Base-by-base conservation (phyloP, 2,329 filamentous ascomycete genomes). In the Talaromyces sp. region DNA sequence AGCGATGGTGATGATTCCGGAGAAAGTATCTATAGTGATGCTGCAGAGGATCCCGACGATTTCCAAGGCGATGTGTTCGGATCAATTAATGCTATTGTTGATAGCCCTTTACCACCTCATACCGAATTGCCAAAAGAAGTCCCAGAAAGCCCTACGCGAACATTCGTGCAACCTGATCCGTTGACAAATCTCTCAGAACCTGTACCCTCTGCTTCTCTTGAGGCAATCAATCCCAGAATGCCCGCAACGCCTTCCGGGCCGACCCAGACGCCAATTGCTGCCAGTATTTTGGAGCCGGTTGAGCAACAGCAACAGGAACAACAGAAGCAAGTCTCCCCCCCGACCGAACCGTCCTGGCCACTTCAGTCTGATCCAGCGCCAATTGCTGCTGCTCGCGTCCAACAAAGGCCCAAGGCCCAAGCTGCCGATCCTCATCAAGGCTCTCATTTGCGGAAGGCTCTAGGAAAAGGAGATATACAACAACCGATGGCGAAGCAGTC, bases 11-110 rank as follows among this genome's bases (percentile, higher is more conserved):
- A 74, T 57, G 78, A 79, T 54, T 79, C 78, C 19, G 74, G 74
- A 19, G 78, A 80, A 37, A 83, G 81, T 70, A 70, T 83, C 60
- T 83, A 83, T 67, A 83, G 80, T 68, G 78, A 80, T 69, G 80
- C 78, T 9, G 75, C 77, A 33, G 78, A 80, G 62, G 77, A 75
- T 10, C 67, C 79, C 13, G 67, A 71, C 4, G 73, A 70, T 2
- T 67, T 74, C 49, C 74, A 81, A 49, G 77, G 78, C 1, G 78
- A 81, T 69, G 78, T 79, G 0, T 83, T 82, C 70, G 81, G 81
- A 10, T 83, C 81, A 9, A 83, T 83, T 66, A 80, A 83, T 70
- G 81, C 81, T 13, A 82, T 83, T 67, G 75, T 81, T 9, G 77
- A 78, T 62, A 77, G 75, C 59, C 75, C 74, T n/a, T 19, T 68